These are phyloP conservation scores for Pseudocercospora vitis DNA, from an alignment of 2,329 filamentous ascomycete species.

Conservation along the genomic window DNA sequence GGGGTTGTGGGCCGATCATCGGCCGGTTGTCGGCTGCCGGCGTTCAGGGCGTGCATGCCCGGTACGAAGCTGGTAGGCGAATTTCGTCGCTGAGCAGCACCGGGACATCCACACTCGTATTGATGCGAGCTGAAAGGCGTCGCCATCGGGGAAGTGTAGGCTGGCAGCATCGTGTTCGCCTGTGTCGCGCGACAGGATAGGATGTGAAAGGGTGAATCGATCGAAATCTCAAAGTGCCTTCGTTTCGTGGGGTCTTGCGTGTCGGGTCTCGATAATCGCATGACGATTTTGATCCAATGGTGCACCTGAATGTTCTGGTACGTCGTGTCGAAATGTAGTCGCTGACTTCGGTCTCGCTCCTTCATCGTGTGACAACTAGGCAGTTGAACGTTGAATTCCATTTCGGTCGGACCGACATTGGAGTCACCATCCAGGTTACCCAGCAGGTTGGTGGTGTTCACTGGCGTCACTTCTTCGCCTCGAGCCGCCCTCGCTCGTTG, in stretches of 20 bases:
- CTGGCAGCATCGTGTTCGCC: slow-evolving; percentile 80
- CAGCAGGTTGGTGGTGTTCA: slow-evolving; percentile 67
- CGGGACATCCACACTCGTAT: slow-evolving; percentile 65
- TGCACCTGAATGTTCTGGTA: slow-evolving; percentile 93
- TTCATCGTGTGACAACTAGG: slow-evolving; percentile 84
- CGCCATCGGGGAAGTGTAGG: slow-evolving; percentile 62
- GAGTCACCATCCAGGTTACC: slow-evolving; percentile 76
- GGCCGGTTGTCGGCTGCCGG: slow-evolving; percentile 30
- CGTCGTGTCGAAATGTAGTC: slow-evolving; percentile 84
- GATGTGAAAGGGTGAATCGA: slow-evolving; percentile 91
- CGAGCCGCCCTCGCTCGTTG: slow-evolving; percentile 56
- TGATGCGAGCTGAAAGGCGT: slow-evolving; percentile 37
- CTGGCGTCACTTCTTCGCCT: slow-evolving; percentile 56
- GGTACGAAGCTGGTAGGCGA: slow-evolving; percentile 55
- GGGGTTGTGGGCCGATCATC: slow-evolving; percentile 20
- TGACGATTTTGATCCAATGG: slow-evolving; percentile 97
- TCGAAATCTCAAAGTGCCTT: slow-evolving; percentile 92
- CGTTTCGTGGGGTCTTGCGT: slow-evolving; percentile 74
- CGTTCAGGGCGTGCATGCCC: slow-evolving; percentile 58
- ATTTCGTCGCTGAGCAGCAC: slow-evolving; percentile 55
- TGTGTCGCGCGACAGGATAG: slow-evolving; percentile 92
- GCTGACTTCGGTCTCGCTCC: slow-evolving; percentile 64
- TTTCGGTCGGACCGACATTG: slow-evolving; percentile 84
- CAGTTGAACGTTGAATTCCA: slow-evolving; percentile 90
- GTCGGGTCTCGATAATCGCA: slow-evolving; percentile 84